Conservation (phyloP, 768 basidiomycete species). For the Mycena pura region DNA sequence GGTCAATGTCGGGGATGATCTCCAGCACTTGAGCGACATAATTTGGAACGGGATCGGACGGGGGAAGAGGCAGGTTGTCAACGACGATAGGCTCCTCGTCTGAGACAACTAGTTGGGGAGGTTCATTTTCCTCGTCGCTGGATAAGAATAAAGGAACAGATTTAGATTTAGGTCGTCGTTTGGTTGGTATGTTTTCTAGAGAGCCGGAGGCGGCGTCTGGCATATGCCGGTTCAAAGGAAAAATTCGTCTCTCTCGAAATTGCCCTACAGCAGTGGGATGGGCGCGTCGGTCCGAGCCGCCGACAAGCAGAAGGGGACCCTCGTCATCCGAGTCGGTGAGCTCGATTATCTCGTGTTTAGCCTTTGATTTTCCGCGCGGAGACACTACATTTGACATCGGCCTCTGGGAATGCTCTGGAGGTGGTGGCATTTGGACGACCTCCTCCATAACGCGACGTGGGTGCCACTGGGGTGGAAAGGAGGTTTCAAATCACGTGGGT, state of each 20-base stretch:
- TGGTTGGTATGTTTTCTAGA: conserved; percentile 17
- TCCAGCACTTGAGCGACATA: conserved; percentile 62
- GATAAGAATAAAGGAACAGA: conserved; percentile 41
- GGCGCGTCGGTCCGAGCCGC: not conserved
- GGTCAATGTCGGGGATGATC: conserved; percentile 74
- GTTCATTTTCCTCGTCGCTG: conserved; percentile 47
- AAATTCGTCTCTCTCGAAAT: not conserved
- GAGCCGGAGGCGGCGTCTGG: conserved; percentile 14
- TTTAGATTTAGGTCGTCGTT: conserved; percentile 12
- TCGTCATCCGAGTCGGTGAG: conserved; percentile 22
- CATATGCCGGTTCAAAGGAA: conserved; percentile 8
- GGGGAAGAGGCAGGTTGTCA: conserved; percentile 12
- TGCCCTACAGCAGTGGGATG: conserved; percentile 4
- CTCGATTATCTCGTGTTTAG: not conserved
- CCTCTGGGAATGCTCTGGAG: not conserved
- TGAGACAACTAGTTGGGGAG: conserved; percentile 5
- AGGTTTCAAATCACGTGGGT: too few species aligned
- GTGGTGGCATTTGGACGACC: conserved; percentile 5
- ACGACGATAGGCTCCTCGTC: not conserved
- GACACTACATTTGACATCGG: not conserved
- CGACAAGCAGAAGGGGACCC: not conserved
- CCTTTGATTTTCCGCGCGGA: not conserved
- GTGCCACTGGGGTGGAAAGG: too few species aligned
- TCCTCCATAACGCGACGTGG: not conserved
- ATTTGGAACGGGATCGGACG: conserved; percentile 32